Evolutionary conservation across 768 basidiomycete species (phyloP), one percentile per base, ranked within the genome.

Genomic region (Tephrocybe sp.): DNA sequence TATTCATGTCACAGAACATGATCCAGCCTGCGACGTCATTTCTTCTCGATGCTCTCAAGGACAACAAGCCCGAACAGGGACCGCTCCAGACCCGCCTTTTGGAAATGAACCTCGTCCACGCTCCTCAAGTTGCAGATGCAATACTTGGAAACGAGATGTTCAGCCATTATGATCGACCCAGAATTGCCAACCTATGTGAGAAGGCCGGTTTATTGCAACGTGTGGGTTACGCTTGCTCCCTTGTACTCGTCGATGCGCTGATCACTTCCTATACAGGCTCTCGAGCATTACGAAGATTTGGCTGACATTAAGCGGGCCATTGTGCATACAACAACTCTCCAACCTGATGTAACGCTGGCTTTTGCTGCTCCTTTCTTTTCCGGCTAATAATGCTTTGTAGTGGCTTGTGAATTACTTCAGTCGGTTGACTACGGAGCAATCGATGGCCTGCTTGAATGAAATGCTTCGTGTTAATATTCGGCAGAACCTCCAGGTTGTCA

Each of bases 121-220:
- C 97, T 3, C 97, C 97, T 56, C 97, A 98, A 68, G 97, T 98
- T 47, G 97, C 97, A 0, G 97, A 99, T 65, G 97, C 97, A 3
- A 99, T 99, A 58, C 86, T 99, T 32, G 93, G 93, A 24, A 99
- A 98, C 67, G 92, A 98, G 65, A 97, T 99, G 93, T 98, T 98
- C 70, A 80, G 88, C 4, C 86, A 98, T 66, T 98, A 98, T 63
- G 97, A 99, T 68, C 84, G 91, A 24, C 93, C 97, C 4, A 80
- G 97, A 51, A 93, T 99, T 63, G 97, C 97, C 57, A 98, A 98
- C 70, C 79, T 99, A 48, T 98, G 95, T 62, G 97, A 99, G 77
- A 97, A 97, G 75, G 97, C 97, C 54, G 97, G 97, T 42, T 73
- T 99, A 37, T 68, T 98, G 64, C 97, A 98, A 71, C 77, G 95